Evolutionary conservation across 176 grass and related monocot species (phyloP), one percentile per base, ranked within the genome.

Genomic region (Miscanthus lutarioriparius): DNA sequence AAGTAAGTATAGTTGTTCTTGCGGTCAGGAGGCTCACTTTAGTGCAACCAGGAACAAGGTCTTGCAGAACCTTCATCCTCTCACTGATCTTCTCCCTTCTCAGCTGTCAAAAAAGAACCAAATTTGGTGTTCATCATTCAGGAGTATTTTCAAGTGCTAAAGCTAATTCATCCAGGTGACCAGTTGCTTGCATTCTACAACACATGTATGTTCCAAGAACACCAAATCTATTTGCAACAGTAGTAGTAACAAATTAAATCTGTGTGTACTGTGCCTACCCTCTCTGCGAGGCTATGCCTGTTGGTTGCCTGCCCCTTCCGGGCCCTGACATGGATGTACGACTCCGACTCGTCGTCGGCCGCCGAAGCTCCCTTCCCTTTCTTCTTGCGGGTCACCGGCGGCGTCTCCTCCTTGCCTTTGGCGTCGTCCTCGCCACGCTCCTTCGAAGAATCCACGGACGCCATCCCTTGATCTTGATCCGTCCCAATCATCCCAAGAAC

Each of bases 1-100:
- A 44, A 72, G 40, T 53, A 14, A 16, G 22, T 8, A 8, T 0
- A 77, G 22, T 19, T 14, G 14, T 37, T 58, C 40, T 63, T 20
- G 3, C 16, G 19, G 15, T 7, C 11, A 75, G 36, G 26, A 48
- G 7, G 16, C 78, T 65, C 66, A 93, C 94, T 86, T 96, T 89
- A 86, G 80, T 91, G 86, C 94, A 96, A 32, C 94, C 78, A 62
- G 94, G 94, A 78, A 96, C 94, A 83, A 93, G 86, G 76, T 96
- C 87, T 84, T 95, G 92, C 82, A 95, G 92, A 72, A 95, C 87
- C 64, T 84, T 89, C 92, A 95, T 95, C 80, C 94, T 91, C 63
- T 93, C 91, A 10, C 84, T 83, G 40, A 96, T 96, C 84, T 93
- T 96, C 82, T 96, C 94, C 83, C 94, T 89, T 84, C 94, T 89